Conservation (phyloP, 129 eudicot species). For the Arctium lappa region DNA sequence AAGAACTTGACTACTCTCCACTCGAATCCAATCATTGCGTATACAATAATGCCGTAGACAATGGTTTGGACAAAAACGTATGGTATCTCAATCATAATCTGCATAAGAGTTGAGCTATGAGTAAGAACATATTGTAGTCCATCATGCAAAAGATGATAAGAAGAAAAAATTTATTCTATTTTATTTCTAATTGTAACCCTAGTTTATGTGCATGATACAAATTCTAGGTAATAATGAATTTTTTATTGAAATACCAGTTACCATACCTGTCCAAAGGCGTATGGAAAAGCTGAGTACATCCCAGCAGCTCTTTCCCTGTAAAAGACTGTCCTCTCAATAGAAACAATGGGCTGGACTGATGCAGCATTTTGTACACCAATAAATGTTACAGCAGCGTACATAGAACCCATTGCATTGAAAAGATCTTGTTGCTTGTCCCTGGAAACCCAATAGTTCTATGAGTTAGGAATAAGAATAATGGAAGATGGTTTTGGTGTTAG, state of each 20-base stretch:
- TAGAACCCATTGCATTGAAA: slow-evolving; percentile 84
- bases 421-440: slow-evolving; percentile 57
- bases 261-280: slow-evolving; percentile 75
- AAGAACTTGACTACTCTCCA: slow-evolving; percentile 75
- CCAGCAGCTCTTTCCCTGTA: slow-evolving; percentile 96
- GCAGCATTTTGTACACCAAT: slow-evolving; percentile 68
- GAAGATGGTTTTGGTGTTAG: background rate
- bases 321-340: slow-evolving; percentile 79
- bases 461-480: background rate
- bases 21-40: slow-evolving; percentile 80
- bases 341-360: slow-evolving; percentile 75
- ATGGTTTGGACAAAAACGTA: slow-evolving; percentile 57
- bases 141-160: no score
- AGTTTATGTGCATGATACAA: background rate
- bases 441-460: background rate
- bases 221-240: background rate
- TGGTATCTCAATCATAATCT: slow-evolving; percentile 82
- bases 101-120: slow-evolving; percentile 12
- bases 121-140: background rate
- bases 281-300: slow-evolving; percentile 89
- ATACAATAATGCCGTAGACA: slow-evolving; percentile 67
- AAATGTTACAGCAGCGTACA: slow-evolving; percentile 76
- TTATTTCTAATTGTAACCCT: background rate
- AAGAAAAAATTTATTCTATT: background rate
- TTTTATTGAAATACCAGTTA: background rate